Evolutionary conservation across 2,329 filamentous ascomycete genomes (phyloP).

Genomic region (Claviceps citrina): DNA sequence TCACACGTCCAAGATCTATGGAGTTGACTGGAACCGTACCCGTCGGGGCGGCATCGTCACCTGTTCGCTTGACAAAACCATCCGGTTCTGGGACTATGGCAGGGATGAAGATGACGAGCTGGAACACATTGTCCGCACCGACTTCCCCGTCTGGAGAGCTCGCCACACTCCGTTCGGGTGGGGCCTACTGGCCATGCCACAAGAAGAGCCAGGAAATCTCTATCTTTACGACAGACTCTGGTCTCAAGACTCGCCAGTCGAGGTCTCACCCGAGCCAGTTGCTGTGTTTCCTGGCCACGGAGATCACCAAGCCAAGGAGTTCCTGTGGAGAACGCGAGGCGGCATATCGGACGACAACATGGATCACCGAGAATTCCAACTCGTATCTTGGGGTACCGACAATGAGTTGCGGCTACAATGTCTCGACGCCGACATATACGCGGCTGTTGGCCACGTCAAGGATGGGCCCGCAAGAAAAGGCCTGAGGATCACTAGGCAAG

Average conservation of each 20-base stretch:
- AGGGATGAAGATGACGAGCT: slow-evolving; percentile 47
- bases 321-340: slow-evolving; percentile 74
- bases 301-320: slow-evolving; percentile 67
- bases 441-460: slow-evolving; percentile 57
- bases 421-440: slow-evolving; percentile 47
- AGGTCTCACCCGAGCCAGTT: slow-evolving; percentile 33
- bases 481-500: slow-evolving; percentile 63
- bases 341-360: slow-evolving; percentile 47
- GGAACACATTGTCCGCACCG: slow-evolving; percentile 63
- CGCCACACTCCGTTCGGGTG: slow-evolving; percentile 81
- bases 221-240: slow-evolving; percentile 64
- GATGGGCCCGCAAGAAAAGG: slow-evolving; percentile 49
- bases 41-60: slow-evolving; percentile 59
- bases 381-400: slow-evolving; percentile 86
- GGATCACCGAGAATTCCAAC: slow-evolving; percentile 78
- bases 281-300: slow-evolving; percentile 46
- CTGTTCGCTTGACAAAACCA: slow-evolving; percentile 79
- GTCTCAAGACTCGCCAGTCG: slow-evolving; percentile 26
- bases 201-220: slow-evolving; percentile 70
- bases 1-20: slow-evolving; percentile 87
- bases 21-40: slow-evolving; percentile 83
- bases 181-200: slow-evolving; percentile 79
- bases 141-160: slow-evolving; percentile 81
- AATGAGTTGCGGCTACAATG: slow-evolving; percentile 67
- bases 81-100: slow-evolving; percentile 81